Conservation (phyloP, 495 filamentous ascomycete species). For the Wilcoxina mikolae region DNA sequence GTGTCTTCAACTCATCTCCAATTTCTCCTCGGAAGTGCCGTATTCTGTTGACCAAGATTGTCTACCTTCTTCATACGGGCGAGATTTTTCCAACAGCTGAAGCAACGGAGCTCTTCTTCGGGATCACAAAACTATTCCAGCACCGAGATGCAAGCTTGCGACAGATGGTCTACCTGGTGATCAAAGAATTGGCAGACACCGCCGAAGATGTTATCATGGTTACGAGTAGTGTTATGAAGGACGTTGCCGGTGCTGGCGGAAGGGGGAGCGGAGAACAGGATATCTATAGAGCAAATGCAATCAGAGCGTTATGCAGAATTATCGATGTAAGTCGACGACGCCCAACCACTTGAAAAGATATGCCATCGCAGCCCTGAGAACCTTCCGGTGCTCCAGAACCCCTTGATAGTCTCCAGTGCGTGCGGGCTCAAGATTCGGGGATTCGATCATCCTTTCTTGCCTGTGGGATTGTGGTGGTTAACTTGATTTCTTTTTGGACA, state of each 20-base stretch:
- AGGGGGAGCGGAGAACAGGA: conserved; percentile 79
- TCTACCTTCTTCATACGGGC: conserved; percentile 88
- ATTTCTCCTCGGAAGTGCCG: conserved; percentile 91
- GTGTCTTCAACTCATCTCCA: conserved; percentile 91
- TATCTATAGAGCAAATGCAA: conserved; percentile 91
- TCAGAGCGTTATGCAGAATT: conserved; percentile 87
- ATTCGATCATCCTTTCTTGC: too few relatives aligned
- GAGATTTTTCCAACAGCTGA: conserved; percentile 94
- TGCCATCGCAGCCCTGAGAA: background rate
- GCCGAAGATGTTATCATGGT: conserved; percentile 99
- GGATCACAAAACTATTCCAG: conserved; percentile 98
- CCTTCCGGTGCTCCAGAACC: background rate
- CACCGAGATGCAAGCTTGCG: conserved; percentile 96
- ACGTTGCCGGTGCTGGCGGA: conserved; percentile 41
- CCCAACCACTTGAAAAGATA: background rate
- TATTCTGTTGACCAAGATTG: conserved; percentile 92
- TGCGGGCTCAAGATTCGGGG: background rate
- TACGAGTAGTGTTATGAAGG: conserved; percentile 98
- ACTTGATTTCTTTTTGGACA: background rate
- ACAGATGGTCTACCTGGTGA: conserved; percentile 96
- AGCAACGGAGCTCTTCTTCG: conserved; percentile 96
- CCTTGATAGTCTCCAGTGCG: background rate
- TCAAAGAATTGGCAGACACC: conserved; percentile 92
- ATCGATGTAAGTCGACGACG: conserved; percentile 58
- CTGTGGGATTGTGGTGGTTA: background rate